Percentiles rank a stretch among this genome's conserved stretches.
Conservation (phyloP, 2,329 filamentous ascomycete species). For the Ceratocystis eucalypticola region DNA sequence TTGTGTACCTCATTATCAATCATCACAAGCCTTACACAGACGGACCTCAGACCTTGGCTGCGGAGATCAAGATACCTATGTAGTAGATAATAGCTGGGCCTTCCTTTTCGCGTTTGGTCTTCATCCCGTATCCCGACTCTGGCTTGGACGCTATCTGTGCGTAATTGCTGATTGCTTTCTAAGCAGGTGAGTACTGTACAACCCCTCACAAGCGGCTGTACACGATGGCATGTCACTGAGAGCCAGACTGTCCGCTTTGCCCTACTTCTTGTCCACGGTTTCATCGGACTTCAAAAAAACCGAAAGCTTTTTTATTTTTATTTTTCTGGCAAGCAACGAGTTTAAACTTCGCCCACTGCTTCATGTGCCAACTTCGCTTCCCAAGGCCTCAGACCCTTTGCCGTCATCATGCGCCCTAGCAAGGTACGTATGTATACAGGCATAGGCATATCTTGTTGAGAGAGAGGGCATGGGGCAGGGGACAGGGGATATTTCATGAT, state of each 20-base stretch:
- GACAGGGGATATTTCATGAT: neutral
- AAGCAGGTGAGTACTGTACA: neutral
- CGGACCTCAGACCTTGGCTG: too few species aligned
- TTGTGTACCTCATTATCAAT: too few species aligned
- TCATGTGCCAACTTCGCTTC: conserved; percentile 2
- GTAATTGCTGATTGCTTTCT: neutral
- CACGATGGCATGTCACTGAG: too few species aligned
- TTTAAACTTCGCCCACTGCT: conserved; percentile 1
- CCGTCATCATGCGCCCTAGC: conserved; percentile 7
- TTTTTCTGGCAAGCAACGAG: neutral
- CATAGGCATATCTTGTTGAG: neutral
- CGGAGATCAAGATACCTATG: neutral
- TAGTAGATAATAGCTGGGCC: neutral
- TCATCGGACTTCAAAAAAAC: too few species aligned
- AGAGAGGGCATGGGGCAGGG: neutral
- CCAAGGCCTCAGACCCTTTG: conserved; percentile 4
- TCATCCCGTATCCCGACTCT: neutral
- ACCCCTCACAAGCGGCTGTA: too few species aligned
- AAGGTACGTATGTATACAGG: neutral
- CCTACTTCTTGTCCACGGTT: too few species aligned
- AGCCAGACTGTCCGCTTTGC: too few species aligned
- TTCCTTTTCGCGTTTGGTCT: neutral
- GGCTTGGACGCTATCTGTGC: neutral
- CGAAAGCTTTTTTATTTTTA: too few species aligned
- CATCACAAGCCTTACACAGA: too few species aligned